These are phyloP conservation scores for Cyclospora cayetanensis DNA, from an alignment of 169 alveolate genomes.

Conservation along the genomic window DNA sequence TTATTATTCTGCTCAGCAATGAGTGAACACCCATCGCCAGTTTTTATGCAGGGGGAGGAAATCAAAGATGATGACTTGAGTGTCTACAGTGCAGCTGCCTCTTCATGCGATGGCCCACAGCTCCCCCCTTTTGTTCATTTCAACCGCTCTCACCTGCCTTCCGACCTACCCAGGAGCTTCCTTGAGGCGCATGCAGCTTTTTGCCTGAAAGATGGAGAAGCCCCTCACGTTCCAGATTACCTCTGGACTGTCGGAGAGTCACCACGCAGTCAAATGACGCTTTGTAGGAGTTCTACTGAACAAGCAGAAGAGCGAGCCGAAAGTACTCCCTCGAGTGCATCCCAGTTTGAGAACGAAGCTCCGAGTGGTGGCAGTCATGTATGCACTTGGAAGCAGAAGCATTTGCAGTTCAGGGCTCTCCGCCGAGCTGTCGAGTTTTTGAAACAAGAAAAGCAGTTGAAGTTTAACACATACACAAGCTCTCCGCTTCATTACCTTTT, in stretches of 20 bases:
- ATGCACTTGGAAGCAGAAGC: neutral
- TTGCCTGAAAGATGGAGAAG: constrained; percentile 61
- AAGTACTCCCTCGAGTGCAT: neutral
- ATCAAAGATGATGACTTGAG: neutral
- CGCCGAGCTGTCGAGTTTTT: constrained; percentile 5
- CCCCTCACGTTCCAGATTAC: constrained; percentile 68
- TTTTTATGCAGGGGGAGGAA: neutral
- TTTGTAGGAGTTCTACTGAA: neutral
- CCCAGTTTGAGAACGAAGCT: neutral
- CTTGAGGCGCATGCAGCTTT: constrained; percentile 70
- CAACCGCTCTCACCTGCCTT: constrained; percentile 50
- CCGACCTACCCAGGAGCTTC: constrained; percentile 14
- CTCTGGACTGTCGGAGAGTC: neutral
- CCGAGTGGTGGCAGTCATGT: neutral
- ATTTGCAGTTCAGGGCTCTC: neutral
- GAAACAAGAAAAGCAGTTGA: neutral
- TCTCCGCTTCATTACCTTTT: neutral
- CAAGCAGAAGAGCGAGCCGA: neutral
- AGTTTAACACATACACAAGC: neutral
- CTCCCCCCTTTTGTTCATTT: constrained; percentile 60
- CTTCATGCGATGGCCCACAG: constrained; percentile 49
- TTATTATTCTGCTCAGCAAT: neutral
- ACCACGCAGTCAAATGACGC: neutral
- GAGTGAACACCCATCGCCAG: neutral
- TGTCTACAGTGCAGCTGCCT: constrained; percentile 48